Percentiles rank a stretch among this genome's conserved stretches.
Evolutionary conservation across 768 basidiomycete species (phyloP).

Genomic region (Pleurotus eryngii): DNA sequence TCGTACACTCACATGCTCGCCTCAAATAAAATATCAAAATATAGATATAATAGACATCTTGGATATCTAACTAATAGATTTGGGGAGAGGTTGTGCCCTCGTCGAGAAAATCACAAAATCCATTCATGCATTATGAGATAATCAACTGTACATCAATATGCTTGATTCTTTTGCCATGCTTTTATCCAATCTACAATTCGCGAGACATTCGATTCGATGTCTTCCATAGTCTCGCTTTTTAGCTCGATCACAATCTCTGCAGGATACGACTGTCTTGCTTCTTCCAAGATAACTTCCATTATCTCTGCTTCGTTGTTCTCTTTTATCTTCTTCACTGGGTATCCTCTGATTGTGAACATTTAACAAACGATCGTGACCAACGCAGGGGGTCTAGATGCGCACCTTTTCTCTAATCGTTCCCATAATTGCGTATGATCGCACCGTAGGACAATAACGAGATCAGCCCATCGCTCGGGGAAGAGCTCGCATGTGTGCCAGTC

Average conservation of each 20-base stretch:
- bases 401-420: conserved; percentile 91
- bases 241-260: conserved; percentile 86
- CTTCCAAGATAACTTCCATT: conserved; percentile 88
- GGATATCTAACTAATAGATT: no score
- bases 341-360: conserved; percentile 51
- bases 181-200: conserved; percentile 88
- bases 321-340: conserved; percentile 89
- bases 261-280: conserved; percentile 84
- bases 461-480: conserved; percentile 96
- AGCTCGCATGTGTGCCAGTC: conserved; percentile 95
- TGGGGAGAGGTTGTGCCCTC: no score
- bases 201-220: conserved; percentile 84
- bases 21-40: no score
- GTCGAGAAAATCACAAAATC: no score
- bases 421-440: conserved; percentile 88
- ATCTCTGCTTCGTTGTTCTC: conserved; percentile 99
- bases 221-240: conserved; percentile 68
- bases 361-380: conserved; percentile 4
- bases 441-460: conserved; percentile 88
- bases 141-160: neutral
- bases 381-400: conserved; percentile 13
- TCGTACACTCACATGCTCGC: no score
- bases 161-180: conserved; percentile 55
- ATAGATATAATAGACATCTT: no score
- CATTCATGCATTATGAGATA: no score